Conservation (phyloP, 164 flowering plant species). For the Aristolochia fimbriata region DNA sequence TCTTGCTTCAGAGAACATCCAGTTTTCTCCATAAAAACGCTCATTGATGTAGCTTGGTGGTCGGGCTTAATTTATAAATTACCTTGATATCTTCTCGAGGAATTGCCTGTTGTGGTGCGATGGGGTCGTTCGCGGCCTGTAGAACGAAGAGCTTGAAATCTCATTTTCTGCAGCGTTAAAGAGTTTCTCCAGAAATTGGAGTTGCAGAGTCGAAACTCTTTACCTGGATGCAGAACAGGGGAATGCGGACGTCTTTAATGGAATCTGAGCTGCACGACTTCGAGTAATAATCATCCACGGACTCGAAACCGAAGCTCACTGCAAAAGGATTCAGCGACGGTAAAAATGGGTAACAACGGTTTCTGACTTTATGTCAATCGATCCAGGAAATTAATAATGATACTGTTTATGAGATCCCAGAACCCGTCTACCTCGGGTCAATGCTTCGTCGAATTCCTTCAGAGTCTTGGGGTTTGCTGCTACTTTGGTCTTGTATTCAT, state of each 20-base stretch:
- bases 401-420: not conserved
- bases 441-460: constrained; percentile 73
- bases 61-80: no score
- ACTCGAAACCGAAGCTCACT: constrained; percentile 93
- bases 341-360: no score
- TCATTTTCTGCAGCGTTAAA: no score
- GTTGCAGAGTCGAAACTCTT: constrained; percentile 2
- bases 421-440: constrained; percentile 54
- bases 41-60: no score
- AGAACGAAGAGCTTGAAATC: constrained; percentile 3
- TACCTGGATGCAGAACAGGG: constrained; percentile 90
- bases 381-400: no score
- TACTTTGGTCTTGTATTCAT: constrained; percentile 58
- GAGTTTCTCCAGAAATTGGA: no score
- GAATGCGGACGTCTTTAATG: constrained; percentile 54
- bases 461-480: constrained; percentile 72
- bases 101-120: constrained; percentile 80
- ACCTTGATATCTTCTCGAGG: constrained; percentile 86
- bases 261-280: constrained; percentile 80
- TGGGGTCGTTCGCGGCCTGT: constrained; percentile 95
- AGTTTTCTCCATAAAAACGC: no score
- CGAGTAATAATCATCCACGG: constrained; percentile 83
- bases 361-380: no score
- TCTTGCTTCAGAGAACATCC: no score
- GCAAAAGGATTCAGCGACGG: constrained; percentile 13